These are phyloP conservation scores for Raphanus sativus DNA, from an alignment of 345 rosid genomes.

Conservation along the genomic window DNA sequence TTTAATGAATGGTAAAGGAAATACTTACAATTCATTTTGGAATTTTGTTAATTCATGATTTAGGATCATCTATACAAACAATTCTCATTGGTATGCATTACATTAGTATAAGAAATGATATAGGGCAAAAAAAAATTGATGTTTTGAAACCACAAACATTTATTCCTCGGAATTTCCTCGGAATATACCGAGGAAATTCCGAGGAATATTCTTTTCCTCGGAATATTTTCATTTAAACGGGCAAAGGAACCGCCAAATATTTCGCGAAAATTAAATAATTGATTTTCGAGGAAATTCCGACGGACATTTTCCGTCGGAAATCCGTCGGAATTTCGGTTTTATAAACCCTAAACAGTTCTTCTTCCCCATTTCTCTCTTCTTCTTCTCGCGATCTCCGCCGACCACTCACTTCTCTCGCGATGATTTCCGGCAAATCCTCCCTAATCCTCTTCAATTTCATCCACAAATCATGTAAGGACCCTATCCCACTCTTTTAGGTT, in stretches of 20 bases:
- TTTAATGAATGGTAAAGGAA: too few species aligned
- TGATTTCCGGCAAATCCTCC: not conserved
- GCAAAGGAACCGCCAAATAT: not conserved
- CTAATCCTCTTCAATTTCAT: not conserved
- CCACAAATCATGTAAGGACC: not conserved
- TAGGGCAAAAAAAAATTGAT: too few species aligned
- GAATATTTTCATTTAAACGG: not conserved
- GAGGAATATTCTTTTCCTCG: not conserved
- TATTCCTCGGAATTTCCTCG: not conserved
- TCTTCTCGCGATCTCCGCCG: not conserved
- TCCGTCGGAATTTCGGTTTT: not conserved
- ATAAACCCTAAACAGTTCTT: not conserved
- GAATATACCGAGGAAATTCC: not conserved
- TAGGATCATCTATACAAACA: too few species aligned
- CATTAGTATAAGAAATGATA: too few species aligned
- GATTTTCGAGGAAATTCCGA: not conserved
- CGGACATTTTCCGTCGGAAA: not conserved
- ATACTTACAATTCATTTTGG: too few species aligned
- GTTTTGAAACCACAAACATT: not conserved
- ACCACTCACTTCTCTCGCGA: not conserved
- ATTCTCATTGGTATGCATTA: too few species aligned
- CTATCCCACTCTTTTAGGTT: not conserved
- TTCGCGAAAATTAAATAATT: not conserved
- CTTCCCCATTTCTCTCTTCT: not conserved
- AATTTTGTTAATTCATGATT: too few species aligned